phyloP scores from a whole-genome alignment of 2,329 filamentous ascomycete species.

The Plectosphaerella plurivora region DNA sequence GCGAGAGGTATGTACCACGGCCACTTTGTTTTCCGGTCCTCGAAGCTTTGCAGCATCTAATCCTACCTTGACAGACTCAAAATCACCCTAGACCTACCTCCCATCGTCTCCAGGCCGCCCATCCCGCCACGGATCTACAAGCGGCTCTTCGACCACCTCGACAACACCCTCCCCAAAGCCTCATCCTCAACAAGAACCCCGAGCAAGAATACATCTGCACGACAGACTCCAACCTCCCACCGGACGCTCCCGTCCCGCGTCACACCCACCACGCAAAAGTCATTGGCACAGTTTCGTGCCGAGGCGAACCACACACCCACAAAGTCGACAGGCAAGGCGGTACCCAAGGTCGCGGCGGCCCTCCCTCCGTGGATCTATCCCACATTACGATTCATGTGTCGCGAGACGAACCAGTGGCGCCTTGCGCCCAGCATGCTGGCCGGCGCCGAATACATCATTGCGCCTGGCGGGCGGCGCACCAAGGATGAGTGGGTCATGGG shows the following conservation, averaged over 20 bases:
- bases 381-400: constrained; percentile 61
- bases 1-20: constrained; percentile 60
- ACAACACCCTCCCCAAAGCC: constrained; percentile 58
- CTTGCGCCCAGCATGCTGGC: constrained; percentile 71
- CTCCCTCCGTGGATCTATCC: constrained; percentile 66
- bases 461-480: constrained; percentile 35
- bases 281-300: constrained; percentile 36
- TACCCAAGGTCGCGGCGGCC: constrained; percentile 18
- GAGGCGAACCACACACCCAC: constrained; percentile 31
- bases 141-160: constrained; percentile 76
- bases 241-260: constrained; percentile 15
- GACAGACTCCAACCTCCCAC: constrained; percentile 12
- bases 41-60: no score
- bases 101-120: constrained; percentile 70
- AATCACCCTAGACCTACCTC: constrained; percentile 69
- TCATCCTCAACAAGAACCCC: constrained; percentile 22
- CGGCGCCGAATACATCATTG: constrained; percentile 58
- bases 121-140: constrained; percentile 78
- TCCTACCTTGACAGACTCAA: constrained; percentile 59
- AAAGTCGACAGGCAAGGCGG: constrained; percentile 32
- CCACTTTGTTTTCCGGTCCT: background rate
- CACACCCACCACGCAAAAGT: constrained; percentile 42
- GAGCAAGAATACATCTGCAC: constrained; percentile 17
- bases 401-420: constrained; percentile 52
- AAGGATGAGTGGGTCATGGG: constrained; percentile 44